Evolutionary conservation across 768 basidiomycete species (phyloP).

Genomic region (Mycena capillaripes): DNA sequence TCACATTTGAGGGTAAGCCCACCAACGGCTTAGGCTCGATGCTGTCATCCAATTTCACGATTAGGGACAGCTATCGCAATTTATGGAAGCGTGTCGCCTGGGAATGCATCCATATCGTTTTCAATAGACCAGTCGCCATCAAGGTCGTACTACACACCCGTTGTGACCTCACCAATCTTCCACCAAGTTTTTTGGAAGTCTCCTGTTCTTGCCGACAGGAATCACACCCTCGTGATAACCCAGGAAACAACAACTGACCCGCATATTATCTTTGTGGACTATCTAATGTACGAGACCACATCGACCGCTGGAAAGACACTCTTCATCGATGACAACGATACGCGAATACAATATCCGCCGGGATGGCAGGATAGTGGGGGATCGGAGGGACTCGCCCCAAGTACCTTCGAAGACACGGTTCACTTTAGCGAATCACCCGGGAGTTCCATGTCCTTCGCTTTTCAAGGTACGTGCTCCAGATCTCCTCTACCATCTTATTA

Average conservation of each 20-base stretch:
- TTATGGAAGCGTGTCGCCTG: background rate
- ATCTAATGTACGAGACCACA: background rate
- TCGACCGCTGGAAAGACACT: background rate
- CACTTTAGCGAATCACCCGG: background rate
- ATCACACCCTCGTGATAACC: background rate
- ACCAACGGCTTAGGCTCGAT: background rate
- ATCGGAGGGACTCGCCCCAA: too few species aligned
- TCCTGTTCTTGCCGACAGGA: background rate
- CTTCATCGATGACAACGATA: background rate
- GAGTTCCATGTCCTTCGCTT: background rate
- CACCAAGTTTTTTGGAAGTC: background rate
- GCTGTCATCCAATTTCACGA: background rate
- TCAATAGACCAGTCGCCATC: background rate
- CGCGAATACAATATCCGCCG: background rate
- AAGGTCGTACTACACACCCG: background rate
- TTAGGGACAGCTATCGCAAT: background rate
- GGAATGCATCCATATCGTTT: background rate
- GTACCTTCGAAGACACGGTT: background rate
- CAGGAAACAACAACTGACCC: background rate
- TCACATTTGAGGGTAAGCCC: background rate
- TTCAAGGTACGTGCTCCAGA: constrained; percentile 3
- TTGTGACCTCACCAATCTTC: background rate
- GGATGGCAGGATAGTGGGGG: background rate
- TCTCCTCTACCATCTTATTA: too few species aligned
- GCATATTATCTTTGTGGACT: background rate